Base-by-base conservation (phyloP, 345 rosid species). In the Boechera stricta region DNA sequence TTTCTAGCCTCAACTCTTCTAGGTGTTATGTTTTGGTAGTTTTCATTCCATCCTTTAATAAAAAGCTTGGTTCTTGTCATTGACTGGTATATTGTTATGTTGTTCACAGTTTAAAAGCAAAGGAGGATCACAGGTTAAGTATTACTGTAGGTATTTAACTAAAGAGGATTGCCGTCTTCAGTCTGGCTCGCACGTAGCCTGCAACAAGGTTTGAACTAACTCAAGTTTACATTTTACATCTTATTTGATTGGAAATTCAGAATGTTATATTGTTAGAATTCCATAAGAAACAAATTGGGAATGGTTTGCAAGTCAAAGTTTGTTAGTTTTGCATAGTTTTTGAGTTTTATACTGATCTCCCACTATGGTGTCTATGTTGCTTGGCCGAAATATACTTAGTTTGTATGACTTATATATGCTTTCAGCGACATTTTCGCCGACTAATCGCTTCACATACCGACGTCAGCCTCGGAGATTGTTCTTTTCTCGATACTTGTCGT, bases 401-500 rank as follows among this genome's bases (percentile, higher is more conserved):
- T 45, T 15, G 35, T 33, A 24, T 33, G 39, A 26, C 26, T 7
- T 45, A 28, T 57, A 51, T 45, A 49, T 62, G 51, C 59, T 80
- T 85, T 24, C 87, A 95, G 99, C 94, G 95, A 77, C 99, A 95
- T 86, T 95, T 95, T 31, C 90, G 98, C 59, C 85, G 97, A 69
- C 87, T 92, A 47, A 91, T 95, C 63, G 97, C 99, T 82, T 91
- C 92, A 71, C 99, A 95, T 77, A 95, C 99, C 10, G 98, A 95
- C 31, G 73, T 91, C 74, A 87, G 87, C 80, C 86, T 92, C 77
- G 99, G 99, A 71, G 99, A 95, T 75, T 95, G 99, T 82, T 95
- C 99, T 69, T 95, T 95, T 85, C 97, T 95, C 9, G 99, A 95
- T 84, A 95, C 99, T 73, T 95, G 99, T 80, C 96, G 99, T 54